Conservation (phyloP, 768 basidiomycete species). For the Lactarius tabidus region DNA sequence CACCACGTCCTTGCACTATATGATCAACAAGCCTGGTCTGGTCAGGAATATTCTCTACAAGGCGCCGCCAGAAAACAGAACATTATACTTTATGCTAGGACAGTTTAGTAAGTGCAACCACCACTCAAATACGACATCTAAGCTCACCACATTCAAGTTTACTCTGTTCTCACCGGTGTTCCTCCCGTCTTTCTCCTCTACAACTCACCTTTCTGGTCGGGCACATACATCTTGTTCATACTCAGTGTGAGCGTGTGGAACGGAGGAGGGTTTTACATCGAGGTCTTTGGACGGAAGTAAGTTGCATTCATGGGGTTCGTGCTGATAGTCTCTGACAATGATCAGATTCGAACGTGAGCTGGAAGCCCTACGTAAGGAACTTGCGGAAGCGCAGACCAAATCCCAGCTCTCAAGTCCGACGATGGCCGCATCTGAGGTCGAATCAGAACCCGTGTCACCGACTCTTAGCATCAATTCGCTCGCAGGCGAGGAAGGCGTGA, state of each 20-base stretch:
- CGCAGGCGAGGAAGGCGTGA: background rate
- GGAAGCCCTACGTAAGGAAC: constrained; percentile 84
- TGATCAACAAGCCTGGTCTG: constrained; percentile 80
- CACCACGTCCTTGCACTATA: constrained; percentile 83
- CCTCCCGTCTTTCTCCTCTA: constrained; percentile 84
- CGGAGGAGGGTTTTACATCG: constrained; percentile 93
- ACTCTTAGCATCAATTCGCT: constrained; percentile 7
- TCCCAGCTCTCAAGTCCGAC: constrained; percentile 22
- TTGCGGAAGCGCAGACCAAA: constrained; percentile 54
- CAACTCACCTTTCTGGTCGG: constrained; percentile 73
- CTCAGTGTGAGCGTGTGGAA: constrained; percentile 93
- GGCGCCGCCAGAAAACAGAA: constrained; percentile 58
- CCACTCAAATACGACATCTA: constrained; percentile 12
- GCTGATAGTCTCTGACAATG: constrained; percentile 4
- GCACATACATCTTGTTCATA: constrained; percentile 69
- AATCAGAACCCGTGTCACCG: constrained; percentile 25
- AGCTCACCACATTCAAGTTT: constrained; percentile 45
- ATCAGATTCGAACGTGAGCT: constrained; percentile 87
- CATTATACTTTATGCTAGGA: constrained; percentile 74
- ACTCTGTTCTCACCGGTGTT: constrained; percentile 80
- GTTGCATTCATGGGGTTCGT: constrained; percentile 32
- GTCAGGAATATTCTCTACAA: constrained; percentile 70
- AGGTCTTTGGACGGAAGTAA: constrained; percentile 94
- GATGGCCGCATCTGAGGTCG: constrained; percentile 14
- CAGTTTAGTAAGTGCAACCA: constrained; percentile 58